Conservation (phyloP, 148 eudicot genomes). For the Rhododendron ferrugineum region DNA sequence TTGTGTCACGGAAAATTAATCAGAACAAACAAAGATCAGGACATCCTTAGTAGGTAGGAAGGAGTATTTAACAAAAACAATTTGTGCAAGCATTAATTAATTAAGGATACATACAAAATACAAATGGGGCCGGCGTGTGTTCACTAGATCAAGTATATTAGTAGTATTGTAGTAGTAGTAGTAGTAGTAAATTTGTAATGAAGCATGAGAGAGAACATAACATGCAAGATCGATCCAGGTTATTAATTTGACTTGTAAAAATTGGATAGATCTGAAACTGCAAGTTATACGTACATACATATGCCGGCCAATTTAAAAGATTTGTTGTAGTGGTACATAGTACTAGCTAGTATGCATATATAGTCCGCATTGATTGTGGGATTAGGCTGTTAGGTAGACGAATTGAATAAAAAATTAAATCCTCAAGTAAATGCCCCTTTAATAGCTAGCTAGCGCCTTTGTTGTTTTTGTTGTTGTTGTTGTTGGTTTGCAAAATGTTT, state of each 20-base stretch:
- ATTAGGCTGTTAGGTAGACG: slow-evolving; percentile 9
- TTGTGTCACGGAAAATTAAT: background rate
- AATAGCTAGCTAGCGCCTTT: background rate
- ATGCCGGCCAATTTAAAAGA: background rate
- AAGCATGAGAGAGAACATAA: background rate
- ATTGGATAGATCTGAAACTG: background rate
- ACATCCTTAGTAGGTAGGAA: too few species aligned
- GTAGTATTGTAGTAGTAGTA: background rate
- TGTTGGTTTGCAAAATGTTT: background rate
- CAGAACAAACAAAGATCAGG: background rate
- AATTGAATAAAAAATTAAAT: slow-evolving; percentile 16
- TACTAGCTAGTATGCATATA: background rate
- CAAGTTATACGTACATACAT: background rate
- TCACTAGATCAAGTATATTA: too few species aligned
- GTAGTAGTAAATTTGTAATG: background rate
- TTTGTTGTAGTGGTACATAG: background rate
- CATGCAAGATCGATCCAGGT: background rate
- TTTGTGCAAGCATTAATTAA: too few species aligned
- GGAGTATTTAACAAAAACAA: too few species aligned
- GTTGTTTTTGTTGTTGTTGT: background rate
- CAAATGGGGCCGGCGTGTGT: background rate
- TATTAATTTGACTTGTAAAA: background rate
- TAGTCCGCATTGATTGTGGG: slow-evolving; percentile 12
- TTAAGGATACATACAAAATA: too few species aligned
- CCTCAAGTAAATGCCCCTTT: slow-evolving; percentile 12